Evolutionary conservation across 169 alveolate species (phyloP).

Genomic region (Cryptosporidium bovis): DNA sequence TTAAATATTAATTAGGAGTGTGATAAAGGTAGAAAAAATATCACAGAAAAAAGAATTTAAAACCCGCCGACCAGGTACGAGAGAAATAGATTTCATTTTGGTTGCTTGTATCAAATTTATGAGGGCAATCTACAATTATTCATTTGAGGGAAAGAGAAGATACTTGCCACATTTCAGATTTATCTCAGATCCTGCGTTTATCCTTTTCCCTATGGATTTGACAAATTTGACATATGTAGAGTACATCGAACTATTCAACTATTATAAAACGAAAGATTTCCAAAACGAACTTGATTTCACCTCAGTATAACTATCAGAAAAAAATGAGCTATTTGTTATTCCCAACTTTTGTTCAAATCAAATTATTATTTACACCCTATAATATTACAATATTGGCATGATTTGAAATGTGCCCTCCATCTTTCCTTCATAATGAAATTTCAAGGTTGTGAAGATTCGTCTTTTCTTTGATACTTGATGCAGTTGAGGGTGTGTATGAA

Average conservation of each 20-base stretch:
- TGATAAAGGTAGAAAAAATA: too few relatives aligned
- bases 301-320: slow-evolving; percentile 3
- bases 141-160: slow-evolving; percentile 55
- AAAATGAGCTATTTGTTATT: background rate
- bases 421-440: background rate
- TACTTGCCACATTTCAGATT: slow-evolving; percentile 41
- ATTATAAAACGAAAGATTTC: slow-evolving; percentile 61
- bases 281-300: slow-evolving; percentile 23
- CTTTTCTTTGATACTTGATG: slow-evolving; percentile 64
- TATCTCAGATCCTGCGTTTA: slow-evolving; percentile 49
- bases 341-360: too few relatives aligned
- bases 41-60: too few relatives aligned
- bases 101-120: background rate
- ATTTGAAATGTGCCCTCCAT: too few relatives aligned
- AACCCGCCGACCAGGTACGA: too few relatives aligned
- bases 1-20: too few relatives aligned
- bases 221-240: slow-evolving; percentile 62
- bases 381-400: too few relatives aligned
- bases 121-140: slow-evolving; percentile 15
- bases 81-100: too few relatives aligned
- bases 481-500: slow-evolving; percentile 70
- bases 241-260: slow-evolving; percentile 29
- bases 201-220: slow-evolving; percentile 62
- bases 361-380: too few relatives aligned
- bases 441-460: slow-evolving; percentile 41